These are phyloP conservation scores for Rutstroemia sp. DNA, from an alignment of 2,329 filamentous ascomycete species.

Conservation along the genomic window DNA sequence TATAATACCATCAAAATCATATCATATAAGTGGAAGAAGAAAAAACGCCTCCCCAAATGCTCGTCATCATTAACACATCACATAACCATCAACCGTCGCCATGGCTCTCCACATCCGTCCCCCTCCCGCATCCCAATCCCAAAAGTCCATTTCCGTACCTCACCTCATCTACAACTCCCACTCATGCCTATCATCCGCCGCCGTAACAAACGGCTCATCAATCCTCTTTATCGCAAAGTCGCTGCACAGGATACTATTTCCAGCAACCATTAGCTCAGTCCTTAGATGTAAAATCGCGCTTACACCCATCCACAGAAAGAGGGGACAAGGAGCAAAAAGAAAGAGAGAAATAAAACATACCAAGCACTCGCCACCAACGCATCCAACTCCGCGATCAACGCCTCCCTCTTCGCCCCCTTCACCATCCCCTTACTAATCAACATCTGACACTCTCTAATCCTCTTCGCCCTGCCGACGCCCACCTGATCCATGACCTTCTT, in stretches of 20 bases:
- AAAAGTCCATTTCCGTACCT: not conserved
- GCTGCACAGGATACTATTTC: slow-evolving; percentile 77
- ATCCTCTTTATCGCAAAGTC: slow-evolving; percentile 92
- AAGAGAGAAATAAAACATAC: slow-evolving; percentile 41
- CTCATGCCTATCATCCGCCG: slow-evolving; percentile 66
- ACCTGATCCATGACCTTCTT: slow-evolving; percentile 77
- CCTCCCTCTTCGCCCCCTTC: slow-evolving; percentile 65
- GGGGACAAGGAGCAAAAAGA: no score
- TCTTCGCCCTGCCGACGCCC: slow-evolving; percentile 65
- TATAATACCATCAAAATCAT: no score
- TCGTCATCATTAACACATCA: not conserved
- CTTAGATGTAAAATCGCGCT: not conserved
- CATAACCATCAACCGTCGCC: not conserved
- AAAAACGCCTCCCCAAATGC: no score
- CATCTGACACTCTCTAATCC: slow-evolving; percentile 79
- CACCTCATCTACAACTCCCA: slow-evolving; percentile 49
- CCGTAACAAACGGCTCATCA: slow-evolving; percentile 81
- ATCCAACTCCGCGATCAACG: slow-evolving; percentile 81
- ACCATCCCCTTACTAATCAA: slow-evolving; percentile 73
- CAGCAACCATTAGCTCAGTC: no score
- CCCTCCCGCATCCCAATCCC: not conserved
- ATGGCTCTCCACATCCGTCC: not conserved
- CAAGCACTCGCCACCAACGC: slow-evolving; percentile 85
- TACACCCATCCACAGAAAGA: not conserved
- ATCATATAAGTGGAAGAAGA: no score